Base-by-base conservation (phyloP, 139 green algal genomes). In the Coelastrella sp. region DNA sequence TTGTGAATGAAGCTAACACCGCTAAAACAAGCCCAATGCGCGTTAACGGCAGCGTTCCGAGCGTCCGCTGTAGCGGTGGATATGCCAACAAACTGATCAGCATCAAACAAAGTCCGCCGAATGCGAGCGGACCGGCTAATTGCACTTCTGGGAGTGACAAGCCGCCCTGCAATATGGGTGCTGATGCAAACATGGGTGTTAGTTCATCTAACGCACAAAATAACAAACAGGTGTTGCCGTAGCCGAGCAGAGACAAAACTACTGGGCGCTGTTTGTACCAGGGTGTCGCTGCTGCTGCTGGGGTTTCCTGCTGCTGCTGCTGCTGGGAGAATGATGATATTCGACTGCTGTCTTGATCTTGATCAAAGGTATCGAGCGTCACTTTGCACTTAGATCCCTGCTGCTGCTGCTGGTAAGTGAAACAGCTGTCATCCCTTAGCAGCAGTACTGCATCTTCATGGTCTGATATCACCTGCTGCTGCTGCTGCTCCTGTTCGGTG, bases 121-220 rank as follows among this genome's bases (percentile, higher is more conserved):
- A 93, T 20, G 93, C 89, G 4, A 97, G 91, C 6, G 94, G 93
- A 11, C 84, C 83, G 22, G 95, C 95, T 11, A 98, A 89, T 80
- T 95, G 81, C 3, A 83, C 85, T 19, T 95, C 84, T 1, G 81
- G 4, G 3, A 97, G 88, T 58, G 73, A 93, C 60, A 97, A 88
- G 0, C 96, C 95, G 20, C 91, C 93, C 64, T 93, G 58, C 0
- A 60, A 11, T 13, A 89, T 13, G 2, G 93, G 94, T 16, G 95
- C 94, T 11, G 93, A 94, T 7, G 94, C 95, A 81, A 91, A 97
- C 78, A 97, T 93, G 17, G 96, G 96, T 3, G 94, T 87, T n/a
- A 96, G 77, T 92, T 97, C 93, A 75, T 95, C 93, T 47, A 96
- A 54, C 0, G 95, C 79, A 71, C 92, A 96, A 73, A 94, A 96